These are phyloP conservation scores for Meredithiella fracta DNA, from an alignment of 2,329 filamentous ascomycete species.

Conservation along the genomic window DNA sequence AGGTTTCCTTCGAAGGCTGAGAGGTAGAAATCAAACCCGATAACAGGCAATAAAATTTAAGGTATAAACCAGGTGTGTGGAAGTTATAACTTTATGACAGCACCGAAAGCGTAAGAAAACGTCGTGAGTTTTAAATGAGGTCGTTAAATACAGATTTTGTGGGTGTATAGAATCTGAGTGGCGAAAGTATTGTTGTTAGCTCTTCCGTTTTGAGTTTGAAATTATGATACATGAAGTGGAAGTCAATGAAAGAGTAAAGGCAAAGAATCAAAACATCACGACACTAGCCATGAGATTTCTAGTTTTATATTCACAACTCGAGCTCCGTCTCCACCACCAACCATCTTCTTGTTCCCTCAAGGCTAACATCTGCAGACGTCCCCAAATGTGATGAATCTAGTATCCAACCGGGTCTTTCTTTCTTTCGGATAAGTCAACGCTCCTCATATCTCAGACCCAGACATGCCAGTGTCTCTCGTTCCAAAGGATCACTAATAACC, in stretches of 20 bases:
- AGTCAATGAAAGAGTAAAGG: neutral
- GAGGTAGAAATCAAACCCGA: too few relatives aligned
- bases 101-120: constrained; percentile 1
- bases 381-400: too few relatives aligned
- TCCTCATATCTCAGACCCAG: too few relatives aligned
- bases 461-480: too few relatives aligned
- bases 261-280: neutral
- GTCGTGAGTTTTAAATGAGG: neutral
- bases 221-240: neutral
- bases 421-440: too few relatives aligned
- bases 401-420: too few relatives aligned
- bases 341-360: neutral
- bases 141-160: neutral
- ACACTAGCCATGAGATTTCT: neutral
- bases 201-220: neutral
- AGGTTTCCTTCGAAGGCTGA: neutral
- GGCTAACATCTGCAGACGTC: neutral
- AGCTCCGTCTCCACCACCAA: neutral
- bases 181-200: too few relatives aligned
- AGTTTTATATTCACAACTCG: neutral
- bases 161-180: too few relatives aligned
- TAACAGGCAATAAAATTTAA: too few relatives aligned
- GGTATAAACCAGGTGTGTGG: neutral
- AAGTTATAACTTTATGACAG: neutral
- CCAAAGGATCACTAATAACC: too few relatives aligned